These are phyloP conservation scores for Albugo candida DNA, from an alignment of 352 stramenopile species.

Conservation along the genomic window DNA sequence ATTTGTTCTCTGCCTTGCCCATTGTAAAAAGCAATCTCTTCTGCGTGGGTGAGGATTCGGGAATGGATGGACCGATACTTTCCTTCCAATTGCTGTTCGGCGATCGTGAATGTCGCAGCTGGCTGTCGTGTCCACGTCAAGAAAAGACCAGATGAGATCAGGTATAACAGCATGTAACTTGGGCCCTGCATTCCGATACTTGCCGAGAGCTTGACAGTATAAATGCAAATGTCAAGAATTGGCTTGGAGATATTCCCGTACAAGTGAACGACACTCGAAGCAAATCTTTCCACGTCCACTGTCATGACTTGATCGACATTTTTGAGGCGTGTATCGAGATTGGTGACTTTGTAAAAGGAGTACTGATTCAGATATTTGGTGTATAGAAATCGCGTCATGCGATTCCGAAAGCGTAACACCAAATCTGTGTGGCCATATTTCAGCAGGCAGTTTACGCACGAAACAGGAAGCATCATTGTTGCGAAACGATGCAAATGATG, in stretches of 20 bases:
- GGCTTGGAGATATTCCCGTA: slow-evolving; percentile 81
- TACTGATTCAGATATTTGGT: slow-evolving; percentile 73
- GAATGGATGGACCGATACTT: slow-evolving; percentile 80
- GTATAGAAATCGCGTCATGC: slow-evolving; percentile 68
- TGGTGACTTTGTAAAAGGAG: slow-evolving; percentile 82
- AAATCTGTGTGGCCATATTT: slow-evolving; percentile 70
- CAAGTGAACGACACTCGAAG: slow-evolving; percentile 63
- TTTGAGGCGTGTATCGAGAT: slow-evolving; percentile 73
- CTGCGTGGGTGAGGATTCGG: slow-evolving; percentile 70
- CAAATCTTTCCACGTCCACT: slow-evolving; percentile 72
- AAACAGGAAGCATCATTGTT: slow-evolving; percentile 55
- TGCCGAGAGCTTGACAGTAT: slow-evolving; percentile 36
- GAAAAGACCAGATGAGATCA: slow-evolving; percentile 43
- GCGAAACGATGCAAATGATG: slow-evolving; percentile 53
- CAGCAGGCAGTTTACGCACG: slow-evolving; percentile 59
- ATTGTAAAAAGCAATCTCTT: slow-evolving; percentile 85
- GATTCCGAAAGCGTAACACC: slow-evolving; percentile 60
- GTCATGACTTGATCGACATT: slow-evolving; percentile 79
- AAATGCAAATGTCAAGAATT: slow-evolving; percentile 67
- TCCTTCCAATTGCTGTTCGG: slow-evolving; percentile 65
- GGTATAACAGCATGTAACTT: slow-evolving; percentile 42
- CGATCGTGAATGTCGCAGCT: slow-evolving; percentile 64
- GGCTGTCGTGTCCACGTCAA: slow-evolving; percentile 49
- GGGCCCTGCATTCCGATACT: slow-evolving; percentile 59
- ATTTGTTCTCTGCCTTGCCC: slow-evolving; percentile 69